Evolutionary conservation across 345 rosid genomes (phyloP), one percentile per base, ranked within the genome.

Genomic region (Iberis pinnata): DNA sequence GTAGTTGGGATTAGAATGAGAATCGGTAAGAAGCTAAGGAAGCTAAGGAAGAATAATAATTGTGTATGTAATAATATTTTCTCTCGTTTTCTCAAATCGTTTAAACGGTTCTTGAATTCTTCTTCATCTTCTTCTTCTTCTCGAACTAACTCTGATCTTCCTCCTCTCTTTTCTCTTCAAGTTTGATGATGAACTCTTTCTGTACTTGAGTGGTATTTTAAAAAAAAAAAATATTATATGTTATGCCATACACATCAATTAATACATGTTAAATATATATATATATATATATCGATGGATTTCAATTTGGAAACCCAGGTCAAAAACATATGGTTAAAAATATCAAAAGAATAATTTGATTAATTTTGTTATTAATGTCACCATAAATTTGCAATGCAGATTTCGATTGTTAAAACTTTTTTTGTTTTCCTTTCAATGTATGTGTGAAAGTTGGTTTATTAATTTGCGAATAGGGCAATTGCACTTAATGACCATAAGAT

Each of bases 1-100:
- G 60, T 82, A 13, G 74, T 77, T 29, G 78, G 75, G 57, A 60
- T 82, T 15, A 80, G 73, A 61, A 52, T 82, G 57, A 84, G 70
- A 77, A 72, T 89, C 11, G 90, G 97, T 39, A 82, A 65, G 72
- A 80, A 73, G 52, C 58, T 85, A 19, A 79, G 65, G 83, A 81
- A 65, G 73, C 15, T 89, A 53, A 80, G 83, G 78, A 83, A 78
- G 66, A 50, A 73, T 38, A 68, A 66, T 3, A 66, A 14, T 32
- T 66, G 3, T 40, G 49, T 52, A 2, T 71, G 43, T 49, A 66
- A 59, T 0, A 66, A 45, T 16, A 17, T 66, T 20, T 19, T 66
- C 27, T 52, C 65, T 66, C 65, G 70, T 37, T 52, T 66, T n/a
- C 54, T 66, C 37, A 66, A 59, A 59, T 59, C 64, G 19, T 37